phyloP scores from a whole-genome alignment of 2,329 filamentous ascomycete genomes.

The Colletotrichum shisoi region DNA sequence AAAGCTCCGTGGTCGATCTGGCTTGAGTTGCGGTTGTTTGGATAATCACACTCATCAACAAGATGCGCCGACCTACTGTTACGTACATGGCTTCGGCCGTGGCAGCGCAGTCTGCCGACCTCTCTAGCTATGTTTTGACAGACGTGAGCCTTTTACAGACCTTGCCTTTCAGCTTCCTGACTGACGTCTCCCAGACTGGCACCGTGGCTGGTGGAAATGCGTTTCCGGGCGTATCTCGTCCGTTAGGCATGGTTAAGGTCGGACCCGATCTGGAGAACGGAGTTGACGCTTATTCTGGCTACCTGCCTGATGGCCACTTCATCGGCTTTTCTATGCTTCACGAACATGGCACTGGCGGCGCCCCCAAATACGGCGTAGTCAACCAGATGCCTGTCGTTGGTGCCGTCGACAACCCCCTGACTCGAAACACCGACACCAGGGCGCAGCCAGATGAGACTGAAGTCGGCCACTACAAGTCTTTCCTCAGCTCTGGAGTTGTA shows the following conservation, averaged over 20 bases:
- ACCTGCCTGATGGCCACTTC: slow-evolving; percentile 60
- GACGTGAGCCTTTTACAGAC: slow-evolving; percentile 43
- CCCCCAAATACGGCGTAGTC: slow-evolving; percentile 74
- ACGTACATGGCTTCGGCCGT: slow-evolving; percentile 25
- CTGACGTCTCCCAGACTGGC: slow-evolving; percentile 51
- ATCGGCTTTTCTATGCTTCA: slow-evolving; percentile 71
- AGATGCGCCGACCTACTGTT: slow-evolving; percentile 17
- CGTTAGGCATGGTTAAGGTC: slow-evolving; percentile 59
- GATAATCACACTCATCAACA: neutral
- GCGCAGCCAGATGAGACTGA: slow-evolving; percentile 59
- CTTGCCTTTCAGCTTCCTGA: neutral
- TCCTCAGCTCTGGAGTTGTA: slow-evolving; percentile 62
- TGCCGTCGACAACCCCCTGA: slow-evolving; percentile 61
- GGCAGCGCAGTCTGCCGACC: slow-evolving; percentile 40
- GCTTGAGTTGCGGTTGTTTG: neutral
- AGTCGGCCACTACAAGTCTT: slow-evolving; percentile 69
- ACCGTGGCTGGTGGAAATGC: slow-evolving; percentile 58
- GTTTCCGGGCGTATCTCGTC: slow-evolving; percentile 59
- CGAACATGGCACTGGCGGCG: slow-evolving; percentile 72
- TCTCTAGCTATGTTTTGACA: slow-evolving; percentile 49
- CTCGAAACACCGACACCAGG: slow-evolving; percentile 62
- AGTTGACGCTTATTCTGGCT: slow-evolving; percentile 63
- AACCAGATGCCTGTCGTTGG: slow-evolving; percentile 65
- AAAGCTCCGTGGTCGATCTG: neutral
- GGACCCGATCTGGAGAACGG: slow-evolving; percentile 60